phyloP scores from a whole-genome alignment of 345 rosid genomes.

The Sapria himalayana region DNA sequence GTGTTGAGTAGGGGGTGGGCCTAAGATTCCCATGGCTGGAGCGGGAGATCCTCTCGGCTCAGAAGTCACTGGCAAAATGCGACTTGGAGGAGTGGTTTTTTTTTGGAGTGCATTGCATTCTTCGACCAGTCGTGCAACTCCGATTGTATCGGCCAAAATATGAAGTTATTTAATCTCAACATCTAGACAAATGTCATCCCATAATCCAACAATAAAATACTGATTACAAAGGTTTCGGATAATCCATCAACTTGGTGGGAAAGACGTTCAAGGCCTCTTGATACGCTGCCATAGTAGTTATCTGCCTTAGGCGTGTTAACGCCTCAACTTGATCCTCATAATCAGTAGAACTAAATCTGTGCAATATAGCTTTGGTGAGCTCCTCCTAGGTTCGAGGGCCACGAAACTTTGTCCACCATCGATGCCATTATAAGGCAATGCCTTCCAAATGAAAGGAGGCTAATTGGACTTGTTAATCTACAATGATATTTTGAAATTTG shows the following conservation, averaged over 20 bases:
- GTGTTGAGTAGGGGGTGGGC: not conserved
- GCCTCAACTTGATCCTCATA: too few species aligned
- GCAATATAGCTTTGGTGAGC: not conserved
- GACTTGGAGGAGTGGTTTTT: too few species aligned
- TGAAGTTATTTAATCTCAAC: not conserved
- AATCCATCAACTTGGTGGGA: not conserved
- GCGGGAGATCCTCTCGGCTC: not conserved
- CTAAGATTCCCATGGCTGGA: not conserved
- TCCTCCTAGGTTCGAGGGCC: not conserved
- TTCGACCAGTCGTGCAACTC: not conserved
- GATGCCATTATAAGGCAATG: constrained; percentile 1
- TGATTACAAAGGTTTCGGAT: not conserved
- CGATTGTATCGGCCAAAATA: not conserved
- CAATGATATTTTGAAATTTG: too few species aligned
- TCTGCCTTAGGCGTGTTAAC: not conserved
- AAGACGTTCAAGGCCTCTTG: not conserved
- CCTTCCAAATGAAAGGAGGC: constrained; percentile 4
- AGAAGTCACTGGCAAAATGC: not conserved
- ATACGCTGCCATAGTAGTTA: not conserved
- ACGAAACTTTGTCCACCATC: not conserved
- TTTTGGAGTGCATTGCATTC: not conserved
- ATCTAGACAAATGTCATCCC: not conserved
- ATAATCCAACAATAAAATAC: not conserved
- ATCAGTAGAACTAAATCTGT: not conserved
- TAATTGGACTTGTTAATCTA: too few species aligned